phyloP scores from a whole-genome alignment of 352 stramenopile species.

The Thraustotheca clavata region DNA sequence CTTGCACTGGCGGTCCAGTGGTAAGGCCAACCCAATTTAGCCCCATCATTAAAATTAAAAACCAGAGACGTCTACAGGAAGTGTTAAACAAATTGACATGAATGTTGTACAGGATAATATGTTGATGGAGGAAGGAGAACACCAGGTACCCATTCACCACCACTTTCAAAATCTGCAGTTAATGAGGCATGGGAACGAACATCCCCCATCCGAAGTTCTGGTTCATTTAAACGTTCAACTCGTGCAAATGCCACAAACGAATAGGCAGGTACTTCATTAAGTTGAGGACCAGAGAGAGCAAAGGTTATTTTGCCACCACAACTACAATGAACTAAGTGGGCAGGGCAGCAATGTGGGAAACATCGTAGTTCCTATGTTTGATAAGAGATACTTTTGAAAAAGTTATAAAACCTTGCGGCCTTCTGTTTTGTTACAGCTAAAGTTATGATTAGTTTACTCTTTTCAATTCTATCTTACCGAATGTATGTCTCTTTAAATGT shows the following conservation, averaged over 20 bases:
- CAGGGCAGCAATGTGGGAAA: constrained; percentile 14
- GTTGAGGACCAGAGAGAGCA: neutral
- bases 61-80: neutral
- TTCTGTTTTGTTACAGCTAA: constrained; percentile 13
- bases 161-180: neutral
- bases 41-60: constrained; percentile 8
- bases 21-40: constrained; percentile 9
- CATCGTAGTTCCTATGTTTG: constrained; percentile 1
- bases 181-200: neutral
- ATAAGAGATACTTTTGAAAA: neutral
- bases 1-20: constrained; percentile 7
- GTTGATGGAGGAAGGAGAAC: constrained; percentile 1
- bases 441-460: neutral
- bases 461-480: neutral
- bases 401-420: neutral
- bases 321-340: neutral
- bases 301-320: constrained; percentile 1
- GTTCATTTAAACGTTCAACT: neutral
- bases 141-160: neutral
- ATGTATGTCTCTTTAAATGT: constrained; percentile 7
- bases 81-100: neutral
- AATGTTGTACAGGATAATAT: neutral
- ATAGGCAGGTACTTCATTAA: neutral
- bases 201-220: neutral
- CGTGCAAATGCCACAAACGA: constrained; percentile 13